Evolutionary conservation across 768 basidiomycete genomes (phyloP), one percentile per base, ranked within the genome.

Genomic region (Pleurotus ostreatus): DNA sequence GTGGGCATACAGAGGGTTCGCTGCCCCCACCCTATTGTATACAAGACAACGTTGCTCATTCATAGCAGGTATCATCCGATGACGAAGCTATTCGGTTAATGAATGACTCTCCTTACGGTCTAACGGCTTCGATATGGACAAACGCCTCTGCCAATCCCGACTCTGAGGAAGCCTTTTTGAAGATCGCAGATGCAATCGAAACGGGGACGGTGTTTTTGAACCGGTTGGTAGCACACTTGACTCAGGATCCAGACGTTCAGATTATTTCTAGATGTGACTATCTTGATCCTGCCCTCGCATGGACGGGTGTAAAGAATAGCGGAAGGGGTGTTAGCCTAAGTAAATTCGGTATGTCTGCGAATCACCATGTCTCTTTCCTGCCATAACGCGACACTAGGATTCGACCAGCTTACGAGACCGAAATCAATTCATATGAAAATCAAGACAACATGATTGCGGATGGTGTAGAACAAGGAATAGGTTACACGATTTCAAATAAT

Each of bases 101-200:
- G 91, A 98, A 99, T 69, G 94, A 98, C 68, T 97, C 95, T 13
- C 83, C 83, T 0, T 98, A 95, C 66, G 97, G 97, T 12, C 78
- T 99, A 18, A 99, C 96, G 1, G 93, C 92, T 3, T 94, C 93
- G 15, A 69, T 99, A 30, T 99, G 96, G 97, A 98, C 97, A 1
- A 81, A 91, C 62, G 81, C 77, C 0, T 77, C 80, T 25, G 71
- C 71, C 2, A 79, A 84, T 56, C 68, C 77, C 0, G 79, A 79
- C n/a, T 91, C 89, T 0, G 79, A 89, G 59, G 64, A 70, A 2
- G 85, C 81, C 0, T 97, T 98, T 72, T 63, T 86, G 56, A 70
- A 67, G 46, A 73, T 96, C 22, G 83, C 78, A 5, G 85, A 89
- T 49, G 79, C 83, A 59, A 69, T 98, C 30, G 85, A 95, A 56